Percentiles rank a stretch among this genome's conserved stretches.
These are phyloP conservation scores for Geosmithia morbida DNA, from an alignment of 2,329 filamentous ascomycete species.

Conservation along the genomic window DNA sequence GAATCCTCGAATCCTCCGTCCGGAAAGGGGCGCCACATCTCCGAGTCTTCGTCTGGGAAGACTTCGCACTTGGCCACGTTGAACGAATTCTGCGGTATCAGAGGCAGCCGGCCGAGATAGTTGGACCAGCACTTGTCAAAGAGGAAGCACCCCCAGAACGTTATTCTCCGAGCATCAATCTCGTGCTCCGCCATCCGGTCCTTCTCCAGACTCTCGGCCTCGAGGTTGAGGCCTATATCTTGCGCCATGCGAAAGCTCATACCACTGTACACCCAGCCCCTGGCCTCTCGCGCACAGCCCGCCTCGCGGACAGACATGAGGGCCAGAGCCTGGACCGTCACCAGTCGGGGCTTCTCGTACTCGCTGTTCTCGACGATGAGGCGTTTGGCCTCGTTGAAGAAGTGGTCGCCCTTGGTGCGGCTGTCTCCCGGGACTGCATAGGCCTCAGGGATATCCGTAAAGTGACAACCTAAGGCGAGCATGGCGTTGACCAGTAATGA, in stretches of 20 bases:
- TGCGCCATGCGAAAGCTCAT: slow-evolving; percentile 98
- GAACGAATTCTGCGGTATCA: slow-evolving; percentile 65
- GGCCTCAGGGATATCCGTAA: slow-evolving; percentile 63
- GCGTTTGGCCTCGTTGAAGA: slow-evolving; percentile 86
- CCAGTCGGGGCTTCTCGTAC: slow-evolving; percentile 75
- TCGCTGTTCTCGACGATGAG: slow-evolving; percentile 84
- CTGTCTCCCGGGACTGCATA: slow-evolving; percentile 59
- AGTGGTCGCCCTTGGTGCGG: slow-evolving; percentile 84
- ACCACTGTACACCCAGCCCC: slow-evolving; percentile 95
- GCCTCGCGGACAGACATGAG: slow-evolving; percentile 95
- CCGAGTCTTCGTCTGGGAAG: slow-evolving; percentile 75
- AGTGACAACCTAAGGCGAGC: slow-evolving; percentile 85
- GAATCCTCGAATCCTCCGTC: slow-evolving; percentile 65
- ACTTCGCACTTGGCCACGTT: slow-evolving; percentile 84
- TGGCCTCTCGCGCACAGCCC: slow-evolving; percentile 83
- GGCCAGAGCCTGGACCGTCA: slow-evolving; percentile 84
- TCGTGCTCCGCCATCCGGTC: slow-evolving; percentile 61
- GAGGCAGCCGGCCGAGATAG: slow-evolving; percentile 82
- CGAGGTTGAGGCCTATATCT: slow-evolving; percentile 83
- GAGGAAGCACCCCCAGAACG: slow-evolving; percentile 96
- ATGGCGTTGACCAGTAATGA: slow-evolving; percentile 86
- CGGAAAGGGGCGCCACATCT: slow-evolving; percentile 77
- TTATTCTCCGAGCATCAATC: slow-evolving; percentile 77
- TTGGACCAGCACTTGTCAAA: slow-evolving; percentile 99
- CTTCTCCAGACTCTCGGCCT: slow-evolving; percentile 51